phyloP scores from a whole-genome alignment of 1,139 yeast species.

The Starmera stellimalicola region DNA sequence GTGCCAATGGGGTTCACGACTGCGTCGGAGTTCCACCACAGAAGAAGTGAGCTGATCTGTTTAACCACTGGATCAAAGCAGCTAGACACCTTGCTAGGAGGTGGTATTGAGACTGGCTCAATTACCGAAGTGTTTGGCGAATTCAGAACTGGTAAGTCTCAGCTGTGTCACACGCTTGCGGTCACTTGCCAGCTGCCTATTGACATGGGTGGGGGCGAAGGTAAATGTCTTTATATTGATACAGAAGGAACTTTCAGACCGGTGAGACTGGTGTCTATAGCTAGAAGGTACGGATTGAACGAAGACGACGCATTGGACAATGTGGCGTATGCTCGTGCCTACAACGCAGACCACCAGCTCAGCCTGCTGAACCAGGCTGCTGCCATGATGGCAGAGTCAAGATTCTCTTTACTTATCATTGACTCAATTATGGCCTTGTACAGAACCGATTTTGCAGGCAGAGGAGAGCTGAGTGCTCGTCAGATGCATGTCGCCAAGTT shows the following conservation, averaged over 20 bases:
- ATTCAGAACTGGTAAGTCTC: constrained; percentile 96
- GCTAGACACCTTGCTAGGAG: constrained; percentile 86
- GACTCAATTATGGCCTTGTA: constrained; percentile 96
- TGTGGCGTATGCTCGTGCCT: constrained; percentile 96
- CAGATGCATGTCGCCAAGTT: constrained; percentile 92
- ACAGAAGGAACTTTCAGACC: constrained; percentile 98
- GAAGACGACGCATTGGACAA: constrained; percentile 95
- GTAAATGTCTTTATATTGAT: constrained; percentile 91
- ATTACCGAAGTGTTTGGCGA: constrained; percentile 97
- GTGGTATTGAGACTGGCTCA: constrained; percentile 96
- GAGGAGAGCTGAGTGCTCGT: constrained; percentile 94
- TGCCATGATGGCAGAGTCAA: constrained; percentile 90
- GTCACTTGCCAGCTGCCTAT: constrained; percentile 95
- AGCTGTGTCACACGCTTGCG: constrained; percentile 91
- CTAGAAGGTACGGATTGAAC: constrained; percentile 83
- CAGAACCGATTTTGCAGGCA: constrained; percentile 90
- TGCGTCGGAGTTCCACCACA: constrained; percentile 86
- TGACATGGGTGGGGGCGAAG: constrained; percentile 99
- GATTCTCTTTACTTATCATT: constrained; percentile 74
- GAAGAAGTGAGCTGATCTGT: constrained; percentile 85
- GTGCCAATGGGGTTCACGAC: constrained; percentile 98
- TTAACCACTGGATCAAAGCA: constrained; percentile 94
- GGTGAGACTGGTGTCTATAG: constrained; percentile 78
- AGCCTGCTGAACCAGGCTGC: constrained; percentile 86
- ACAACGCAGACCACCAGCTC: constrained; percentile 92